phyloP scores from a whole-genome alignment of 176 grass and related monocot genomes.

The Zea mays region Zm-B73-REFERENCE-NAM-5.0 NC_050100.1:63378501-63379000 shows the following conservation, averaged over 20 bases:
- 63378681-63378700: conserved; percentile 63
- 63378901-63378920: neutral
- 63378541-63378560: conserved; percentile 14
- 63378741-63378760: conserved; percentile 66
- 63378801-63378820: conserved; percentile 41
- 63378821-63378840: too few species aligned
- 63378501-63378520: conserved; percentile 48
- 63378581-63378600: conserved; percentile 38
- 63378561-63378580: neutral
- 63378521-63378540: conserved; percentile 51
- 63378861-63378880: neutral
- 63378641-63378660: conserved; percentile 53
- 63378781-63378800: conserved; percentile 64
- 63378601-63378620: conserved; percentile 77
- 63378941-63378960: neutral
- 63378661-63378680: conserved; percentile 47
- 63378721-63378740: conserved; percentile 70
- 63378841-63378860: neutral
- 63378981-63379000: neutral
- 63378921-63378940: neutral
- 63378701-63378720: conserved; percentile 49
- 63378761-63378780: conserved; percentile 33
- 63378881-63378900: neutral
- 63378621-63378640: conserved; percentile 56
- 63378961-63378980: too few species aligned